These are phyloP conservation scores for Lactarius pseudohatsudake DNA, from an alignment of 768 basidiomycete genomes.

Conservation along the genomic window DNA sequence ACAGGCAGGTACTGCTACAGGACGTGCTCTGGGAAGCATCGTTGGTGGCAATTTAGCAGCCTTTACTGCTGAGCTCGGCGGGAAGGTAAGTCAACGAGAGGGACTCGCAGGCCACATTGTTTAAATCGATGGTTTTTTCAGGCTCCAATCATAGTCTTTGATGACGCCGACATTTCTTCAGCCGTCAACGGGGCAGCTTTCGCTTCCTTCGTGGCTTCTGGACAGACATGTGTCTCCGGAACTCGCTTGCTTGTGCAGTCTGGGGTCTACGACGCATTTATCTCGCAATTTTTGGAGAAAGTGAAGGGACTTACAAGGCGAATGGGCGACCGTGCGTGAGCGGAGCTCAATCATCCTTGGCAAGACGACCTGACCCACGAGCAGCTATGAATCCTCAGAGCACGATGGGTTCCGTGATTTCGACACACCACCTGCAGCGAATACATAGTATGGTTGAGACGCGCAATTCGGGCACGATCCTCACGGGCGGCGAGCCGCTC, in stretches of 20 bases:
- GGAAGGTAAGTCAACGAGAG: constrained; percentile 52
- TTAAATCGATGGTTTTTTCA: constrained; percentile 32
- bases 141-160: constrained; percentile 80
- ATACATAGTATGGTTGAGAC: constrained; percentile 58
- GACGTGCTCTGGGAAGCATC: constrained; percentile 67
- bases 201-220: constrained; percentile 81
- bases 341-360: background rate
- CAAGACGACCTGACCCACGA: constrained; percentile 8
- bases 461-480: constrained; percentile 46
- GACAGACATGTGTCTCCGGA: constrained; percentile 92
- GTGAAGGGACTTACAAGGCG: constrained; percentile 56
- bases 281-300: constrained; percentile 61
- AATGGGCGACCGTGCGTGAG: constrained; percentile 69
- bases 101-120: background rate
- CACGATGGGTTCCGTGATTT: constrained; percentile 83
- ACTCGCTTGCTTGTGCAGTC: constrained; percentile 77
- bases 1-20: constrained; percentile 77
- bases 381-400: constrained; percentile 67
- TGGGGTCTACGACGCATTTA: constrained; percentile 65
- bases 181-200: constrained; percentile 85
- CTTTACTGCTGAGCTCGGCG: constrained; percentile 84
- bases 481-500: constrained; percentile 69
- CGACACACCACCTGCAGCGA: constrained; percentile 57
- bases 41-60: constrained; percentile 73
- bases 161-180: constrained; percentile 70